Percentiles rank a stretch among this genome's conserved stretches.
Evolutionary conservation across 768 basidiomycete species (phyloP).

Genomic region (Clavaria fumosa): DNA sequence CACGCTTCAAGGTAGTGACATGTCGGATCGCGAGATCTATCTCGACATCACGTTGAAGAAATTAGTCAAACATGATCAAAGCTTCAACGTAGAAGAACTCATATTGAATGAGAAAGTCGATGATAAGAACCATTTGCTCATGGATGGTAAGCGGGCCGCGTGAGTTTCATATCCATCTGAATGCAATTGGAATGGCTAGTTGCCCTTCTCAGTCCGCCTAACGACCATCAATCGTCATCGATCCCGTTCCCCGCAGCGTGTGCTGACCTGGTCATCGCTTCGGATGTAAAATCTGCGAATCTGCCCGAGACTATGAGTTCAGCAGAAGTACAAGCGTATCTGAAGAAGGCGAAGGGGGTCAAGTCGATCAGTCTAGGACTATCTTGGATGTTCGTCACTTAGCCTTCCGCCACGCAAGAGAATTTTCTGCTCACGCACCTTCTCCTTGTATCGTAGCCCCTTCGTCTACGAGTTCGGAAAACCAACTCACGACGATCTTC

Average conservation of each 20-base stretch:
- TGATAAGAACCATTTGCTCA: slow-evolving; percentile 26
- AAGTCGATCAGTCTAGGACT: slow-evolving; percentile 43
- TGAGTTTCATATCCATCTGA: not conserved
- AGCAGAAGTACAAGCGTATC: slow-evolving; percentile 15
- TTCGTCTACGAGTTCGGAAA: slow-evolving; percentile 30
- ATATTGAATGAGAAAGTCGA: slow-evolving; percentile 44
- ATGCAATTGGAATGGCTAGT: slow-evolving; percentile 24
- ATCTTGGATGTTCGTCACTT: slow-evolving; percentile 37
- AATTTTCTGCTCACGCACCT: not conserved
- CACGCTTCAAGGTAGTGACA: not conserved
- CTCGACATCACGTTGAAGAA: slow-evolving; percentile 20
- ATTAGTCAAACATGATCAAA: slow-evolving; percentile 18
- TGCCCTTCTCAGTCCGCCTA: slow-evolving; percentile 40
- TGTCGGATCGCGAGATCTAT: slow-evolving; percentile 8
- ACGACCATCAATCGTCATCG: slow-evolving; percentile 22
- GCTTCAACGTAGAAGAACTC: slow-evolving; percentile 18
- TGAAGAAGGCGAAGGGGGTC: slow-evolving; percentile 44
- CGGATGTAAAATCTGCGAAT: slow-evolving; percentile 1
- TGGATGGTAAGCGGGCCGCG: slow-evolving; percentile 33
- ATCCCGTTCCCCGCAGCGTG: slow-evolving; percentile 21
- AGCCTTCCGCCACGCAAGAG: not conserved
- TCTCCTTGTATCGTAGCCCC: slow-evolving; percentile 21
- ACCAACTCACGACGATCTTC: slow-evolving; percentile 20
- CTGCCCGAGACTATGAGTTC: not conserved
- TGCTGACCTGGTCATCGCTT: slow-evolving; percentile 5